phyloP scores from a whole-genome alignment of 768 basidiomycete genomes.

The Candolleomyces efflorescens region DNA sequence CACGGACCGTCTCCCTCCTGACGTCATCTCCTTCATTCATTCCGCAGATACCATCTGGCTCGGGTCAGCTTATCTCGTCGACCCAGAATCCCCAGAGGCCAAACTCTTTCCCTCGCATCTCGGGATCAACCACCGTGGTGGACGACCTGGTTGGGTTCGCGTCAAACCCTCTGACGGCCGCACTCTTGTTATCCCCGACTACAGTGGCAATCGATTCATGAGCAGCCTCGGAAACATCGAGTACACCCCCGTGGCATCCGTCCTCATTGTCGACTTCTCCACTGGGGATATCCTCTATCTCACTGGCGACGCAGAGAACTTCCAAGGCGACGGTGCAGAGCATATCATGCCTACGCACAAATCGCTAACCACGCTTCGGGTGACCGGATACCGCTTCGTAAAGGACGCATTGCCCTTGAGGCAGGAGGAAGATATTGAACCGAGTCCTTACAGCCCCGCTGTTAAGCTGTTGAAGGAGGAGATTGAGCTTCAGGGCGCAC shows the following conservation, averaged over 20 bases:
- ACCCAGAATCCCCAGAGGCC: slow-evolving; percentile 27
- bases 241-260: slow-evolving; percentile 48
- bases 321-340: slow-evolving; percentile 44
- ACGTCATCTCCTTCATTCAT: slow-evolving; percentile 44
- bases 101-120: slow-evolving; percentile 49
- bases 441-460: slow-evolving; percentile 58
- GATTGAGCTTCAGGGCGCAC: slow-evolving; percentile 8
- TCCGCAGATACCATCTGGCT: slow-evolving; percentile 52
- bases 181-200: slow-evolving; percentile 58
- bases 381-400: slow-evolving; percentile 52
- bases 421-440: slow-evolving; percentile 20
- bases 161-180: slow-evolving; percentile 52
- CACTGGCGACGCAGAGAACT: slow-evolving; percentile 50
- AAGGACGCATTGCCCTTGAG: slow-evolving; percentile 52
- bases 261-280: slow-evolving; percentile 52
- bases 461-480: slow-evolving; percentile 51
- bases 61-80: slow-evolving; percentile 46
- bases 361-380: slow-evolving; percentile 41
- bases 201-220: slow-evolving; percentile 61
- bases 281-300: slow-evolving; percentile 58
- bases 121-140: slow-evolving; percentile 63
- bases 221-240: slow-evolving; percentile 62
- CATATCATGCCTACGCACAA: slow-evolving; percentile 53
- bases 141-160: slow-evolving; percentile 57
- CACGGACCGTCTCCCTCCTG: slow-evolving; percentile 43